These are phyloP conservation scores for Pleomassaria siparia DNA, from an alignment of 2,329 filamentous ascomycete genomes.

Conservation along the genomic window DNA sequence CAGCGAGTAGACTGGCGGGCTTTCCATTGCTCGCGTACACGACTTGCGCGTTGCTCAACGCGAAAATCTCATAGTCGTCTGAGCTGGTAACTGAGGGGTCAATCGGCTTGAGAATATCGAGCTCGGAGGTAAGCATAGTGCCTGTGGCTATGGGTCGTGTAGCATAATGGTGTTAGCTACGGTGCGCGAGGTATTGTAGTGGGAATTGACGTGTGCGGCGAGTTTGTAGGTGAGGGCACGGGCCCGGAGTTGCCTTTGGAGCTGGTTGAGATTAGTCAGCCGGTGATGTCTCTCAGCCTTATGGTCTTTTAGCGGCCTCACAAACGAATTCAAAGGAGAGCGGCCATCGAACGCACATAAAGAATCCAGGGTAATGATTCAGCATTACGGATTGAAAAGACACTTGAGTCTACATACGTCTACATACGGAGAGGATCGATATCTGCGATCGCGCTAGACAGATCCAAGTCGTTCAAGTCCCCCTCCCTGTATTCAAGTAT, in stretches of 20 bases:
- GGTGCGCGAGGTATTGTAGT: not conserved
- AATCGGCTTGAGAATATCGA: slow-evolving; percentile 45
- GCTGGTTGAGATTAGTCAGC: no score
- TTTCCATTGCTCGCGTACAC: slow-evolving; percentile 54
- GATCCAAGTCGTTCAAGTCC: not conserved
- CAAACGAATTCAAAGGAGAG: no score
- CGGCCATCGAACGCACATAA: no score
- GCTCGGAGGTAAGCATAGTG: slow-evolving; percentile 33
- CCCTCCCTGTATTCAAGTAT: no score
- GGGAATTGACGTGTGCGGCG: not conserved
- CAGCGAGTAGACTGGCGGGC: slow-evolving; percentile 62
- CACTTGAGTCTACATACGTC: not conserved
- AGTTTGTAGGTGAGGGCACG: not conserved
- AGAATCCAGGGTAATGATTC: not conserved
- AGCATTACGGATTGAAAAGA: not conserved
- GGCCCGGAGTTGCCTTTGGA: no score
- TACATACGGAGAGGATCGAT: not conserved
- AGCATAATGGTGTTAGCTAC: not conserved
- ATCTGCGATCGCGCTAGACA: not conserved
- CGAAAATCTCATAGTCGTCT: slow-evolving; percentile 63
- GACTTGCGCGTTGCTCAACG: slow-evolving; percentile 63
- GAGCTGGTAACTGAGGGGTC: slow-evolving; percentile 43
- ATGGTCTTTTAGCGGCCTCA: no score
- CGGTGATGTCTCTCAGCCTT: not conserved
- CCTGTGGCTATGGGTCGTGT: not conserved